Base-by-base conservation (phyloP, 306 rosid genomes). In the Ormosia emarginata region DNA sequence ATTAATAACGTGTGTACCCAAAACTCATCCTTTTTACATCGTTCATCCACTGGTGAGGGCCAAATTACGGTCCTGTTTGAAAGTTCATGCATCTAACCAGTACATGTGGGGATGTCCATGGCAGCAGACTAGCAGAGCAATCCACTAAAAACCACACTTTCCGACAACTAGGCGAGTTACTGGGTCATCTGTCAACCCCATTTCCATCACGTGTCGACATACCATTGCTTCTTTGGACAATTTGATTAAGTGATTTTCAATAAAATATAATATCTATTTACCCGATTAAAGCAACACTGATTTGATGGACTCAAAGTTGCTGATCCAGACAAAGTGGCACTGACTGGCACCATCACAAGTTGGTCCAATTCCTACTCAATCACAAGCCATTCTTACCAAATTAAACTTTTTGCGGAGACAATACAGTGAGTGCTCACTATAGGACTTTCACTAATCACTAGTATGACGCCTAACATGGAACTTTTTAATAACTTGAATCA, bases 281-380 rank as follows among this genome's bases (percentile, higher is more conserved):
- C 65, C 57, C 89, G 77, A 74, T 44, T 75, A 15, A 56, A 74
- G 75, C 15, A 40, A 56, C 72, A 59, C 10, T 86, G 92, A 86
- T 86, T 82, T 83, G 90, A 87, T 83, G 66, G 78, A 78, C 80
- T 82, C 53, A 87, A 82, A 89, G 89, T 70, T 50, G 75, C 55
- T 70, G 80, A 73, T 66, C 14, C 47, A 59, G 62, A 59, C 81
- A 65, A 47, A 71, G 78, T 71, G 75, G 75, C 83, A 56, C 37
- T 59, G 50, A 77, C 68, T 3, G 50, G 78, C 53, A 72, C 79
- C 68, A 71, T 67, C 30, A 41, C 78, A 63, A 84, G 85, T 70
- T 85, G 78, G 83, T 82, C 67, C 88, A 82, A 12, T 65, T 67
- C 81, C 66, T 39, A 39, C 74, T 78, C 74, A 63, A 78, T 71